phyloP scores from a whole-genome alignment of 257 asterid species.

The Fraxinus cuspidata region DNA sequence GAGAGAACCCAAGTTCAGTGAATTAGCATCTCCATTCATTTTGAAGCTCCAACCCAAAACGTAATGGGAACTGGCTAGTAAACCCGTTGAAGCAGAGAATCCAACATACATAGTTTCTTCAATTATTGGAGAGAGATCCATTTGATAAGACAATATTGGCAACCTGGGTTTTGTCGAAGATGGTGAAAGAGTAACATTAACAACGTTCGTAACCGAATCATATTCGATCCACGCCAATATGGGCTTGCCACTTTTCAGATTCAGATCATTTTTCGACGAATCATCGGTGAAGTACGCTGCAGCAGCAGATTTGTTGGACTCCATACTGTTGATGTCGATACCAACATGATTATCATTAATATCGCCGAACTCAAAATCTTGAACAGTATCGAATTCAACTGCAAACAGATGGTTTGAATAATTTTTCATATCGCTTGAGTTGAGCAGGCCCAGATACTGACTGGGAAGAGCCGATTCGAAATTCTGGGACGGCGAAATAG shows the following conservation, averaged over 20 bases:
- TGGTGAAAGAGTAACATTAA: slow-evolving; percentile 39
- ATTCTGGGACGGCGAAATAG: slow-evolving; percentile 37
- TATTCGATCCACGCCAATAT: slow-evolving; percentile 47
- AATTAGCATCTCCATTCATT: slow-evolving; percentile 36
- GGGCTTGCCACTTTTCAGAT: slow-evolving; percentile 35
- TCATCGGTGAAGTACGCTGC: slow-evolving; percentile 26
- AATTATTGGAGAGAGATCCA: slow-evolving; percentile 36
- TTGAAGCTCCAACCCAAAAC: slow-evolving; percentile 50
- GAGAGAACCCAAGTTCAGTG: slow-evolving; percentile 30
- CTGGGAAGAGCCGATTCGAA: slow-evolving; percentile 51
- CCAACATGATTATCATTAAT: slow-evolving; percentile 43
- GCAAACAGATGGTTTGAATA: slow-evolving; percentile 60
- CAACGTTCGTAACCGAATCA: slow-evolving; percentile 18
- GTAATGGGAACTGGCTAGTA: slow-evolving; percentile 41
- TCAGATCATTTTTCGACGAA: slow-evolving; percentile 27
- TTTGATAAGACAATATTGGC: slow-evolving; percentile 32
- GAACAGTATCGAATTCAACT: slow-evolving; percentile 76
- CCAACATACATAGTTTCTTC: slow-evolving; percentile 43
- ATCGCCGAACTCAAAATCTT: slow-evolving; percentile 60
- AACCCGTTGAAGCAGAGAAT: slow-evolving; percentile 46
- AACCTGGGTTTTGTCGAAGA: slow-evolving; percentile 29
- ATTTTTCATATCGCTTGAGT: slow-evolving; percentile 46
- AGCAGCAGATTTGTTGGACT: slow-evolving; percentile 36
- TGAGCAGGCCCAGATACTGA: slow-evolving; percentile 68
- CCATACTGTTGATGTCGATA: slow-evolving; percentile 52